These are phyloP conservation scores for Pleodorina starrii DNA, from an alignment of 139 green algal genomes.

Conservation along the genomic window DNA sequence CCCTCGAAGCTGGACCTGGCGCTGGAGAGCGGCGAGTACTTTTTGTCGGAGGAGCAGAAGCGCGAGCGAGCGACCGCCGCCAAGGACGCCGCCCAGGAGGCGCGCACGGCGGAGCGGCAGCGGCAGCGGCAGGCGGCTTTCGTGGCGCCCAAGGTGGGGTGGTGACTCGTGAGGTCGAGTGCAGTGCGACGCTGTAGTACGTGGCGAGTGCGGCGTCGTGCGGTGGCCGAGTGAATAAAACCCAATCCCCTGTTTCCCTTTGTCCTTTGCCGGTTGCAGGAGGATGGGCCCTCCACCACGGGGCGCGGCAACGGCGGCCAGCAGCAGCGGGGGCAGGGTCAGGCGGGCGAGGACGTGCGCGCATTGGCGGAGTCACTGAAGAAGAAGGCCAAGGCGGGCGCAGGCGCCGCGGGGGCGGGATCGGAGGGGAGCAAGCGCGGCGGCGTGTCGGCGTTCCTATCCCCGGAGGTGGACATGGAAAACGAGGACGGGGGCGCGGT, in stretches of 20 bases:
- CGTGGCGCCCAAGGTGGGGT: slow-evolving; percentile 79
- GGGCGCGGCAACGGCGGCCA: neutral
- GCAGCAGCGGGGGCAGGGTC: neutral
- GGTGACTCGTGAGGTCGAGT: neutral
- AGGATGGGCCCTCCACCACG: slow-evolving; percentile 23
- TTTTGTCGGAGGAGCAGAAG: slow-evolving; percentile 89
- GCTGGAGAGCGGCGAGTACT: slow-evolving; percentile 98
- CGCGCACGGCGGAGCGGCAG: slow-evolving; percentile 71
- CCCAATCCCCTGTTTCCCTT: neutral
- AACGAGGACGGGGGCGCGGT: neutral
- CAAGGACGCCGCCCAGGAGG: slow-evolving; percentile 68
- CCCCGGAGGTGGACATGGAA: slow-evolving; percentile 20
- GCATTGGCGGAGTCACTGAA: slow-evolving; percentile 69
- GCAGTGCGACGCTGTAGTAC: neutral
- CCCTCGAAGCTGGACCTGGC: slow-evolving; percentile 93
- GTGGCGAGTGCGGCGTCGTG: neutral
- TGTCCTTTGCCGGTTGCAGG: neutral
- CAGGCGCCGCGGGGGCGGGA: neutral
- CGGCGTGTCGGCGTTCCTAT: slow-evolving; percentile 18
- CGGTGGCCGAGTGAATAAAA: neutral
- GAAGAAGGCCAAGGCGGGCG: slow-evolving; percentile 60
- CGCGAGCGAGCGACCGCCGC: slow-evolving; percentile 57
- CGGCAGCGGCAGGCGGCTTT: slow-evolving; percentile 87
- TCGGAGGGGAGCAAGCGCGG: neutral
- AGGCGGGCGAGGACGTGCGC: slow-evolving; percentile 36